Percentiles rank a stretch among this genome's conserved stretches.
These are phyloP conservation scores for Tuctoria greenei DNA, from an alignment of 176 grass and related monocot species.

Conservation along the genomic window DNA sequence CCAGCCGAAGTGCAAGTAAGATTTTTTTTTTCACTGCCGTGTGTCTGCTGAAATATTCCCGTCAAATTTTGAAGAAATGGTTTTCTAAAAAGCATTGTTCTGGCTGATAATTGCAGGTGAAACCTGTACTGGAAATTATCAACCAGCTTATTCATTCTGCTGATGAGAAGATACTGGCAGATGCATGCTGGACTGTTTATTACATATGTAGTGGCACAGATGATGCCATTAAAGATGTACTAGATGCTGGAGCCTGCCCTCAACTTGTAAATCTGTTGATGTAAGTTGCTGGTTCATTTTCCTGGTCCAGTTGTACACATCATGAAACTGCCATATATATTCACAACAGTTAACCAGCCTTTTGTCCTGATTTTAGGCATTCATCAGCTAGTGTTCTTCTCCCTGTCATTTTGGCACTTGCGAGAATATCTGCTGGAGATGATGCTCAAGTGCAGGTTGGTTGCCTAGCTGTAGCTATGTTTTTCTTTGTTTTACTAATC, in stretches of 20 bases:
- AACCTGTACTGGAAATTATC: conserved; percentile 67
- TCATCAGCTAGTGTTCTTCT: conserved; percentile 57
- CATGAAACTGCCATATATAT: neutral
- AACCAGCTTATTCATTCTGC: conserved; percentile 67
- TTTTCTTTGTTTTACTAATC: conserved; percentile 7
- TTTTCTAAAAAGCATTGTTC: conserved; percentile 27
- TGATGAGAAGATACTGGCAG: conserved; percentile 72
- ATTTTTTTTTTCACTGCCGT: neutral
- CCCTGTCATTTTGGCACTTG: conserved; percentile 52
- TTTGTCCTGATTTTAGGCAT: conserved; percentile 50
- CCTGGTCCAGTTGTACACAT: conserved; percentile 1
- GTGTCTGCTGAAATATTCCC: neutral
- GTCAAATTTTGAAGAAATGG: neutral
- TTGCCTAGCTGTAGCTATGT: neutral
- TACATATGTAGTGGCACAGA: conserved; percentile 50
- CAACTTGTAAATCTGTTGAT: conserved; percentile 74
- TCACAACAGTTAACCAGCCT: neutral
- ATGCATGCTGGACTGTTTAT: conserved; percentile 67
- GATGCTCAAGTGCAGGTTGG: conserved; percentile 65
- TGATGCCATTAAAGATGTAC: conserved; percentile 47
- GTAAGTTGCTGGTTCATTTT: conserved; percentile 48
- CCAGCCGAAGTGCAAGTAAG: conserved; percentile 61
- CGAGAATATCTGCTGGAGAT: conserved; percentile 69
- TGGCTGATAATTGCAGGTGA: conserved; percentile 53
- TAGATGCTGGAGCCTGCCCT: conserved; percentile 53